Evolutionary conservation across 164 flowering plant genomes (phyloP).

Genomic region (Annona cherimola): DNA sequence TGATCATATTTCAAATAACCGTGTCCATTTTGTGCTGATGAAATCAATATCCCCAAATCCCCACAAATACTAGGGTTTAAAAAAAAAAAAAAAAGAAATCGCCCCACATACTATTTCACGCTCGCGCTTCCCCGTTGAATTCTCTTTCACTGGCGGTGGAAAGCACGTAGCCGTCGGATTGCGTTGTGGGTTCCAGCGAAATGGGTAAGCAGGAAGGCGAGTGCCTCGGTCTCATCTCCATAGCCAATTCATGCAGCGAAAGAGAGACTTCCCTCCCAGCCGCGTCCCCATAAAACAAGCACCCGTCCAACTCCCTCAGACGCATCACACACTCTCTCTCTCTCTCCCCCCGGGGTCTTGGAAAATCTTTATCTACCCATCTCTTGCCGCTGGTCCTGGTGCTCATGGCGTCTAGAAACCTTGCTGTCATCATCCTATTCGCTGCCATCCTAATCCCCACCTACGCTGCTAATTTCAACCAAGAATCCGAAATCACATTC

Average conservation of each 20-base stretch:
- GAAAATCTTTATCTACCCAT: no score
- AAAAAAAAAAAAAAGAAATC: no score
- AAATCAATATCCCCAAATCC: no score
- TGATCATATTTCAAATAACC: no score
- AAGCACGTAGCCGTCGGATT: no score
- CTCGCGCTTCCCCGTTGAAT: no score
- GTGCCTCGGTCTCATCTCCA: not conserved
- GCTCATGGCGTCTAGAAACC: not conserved
- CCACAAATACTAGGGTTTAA: no score
- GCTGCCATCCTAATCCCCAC: conserved; percentile 2
- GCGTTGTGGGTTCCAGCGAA: not conserved
- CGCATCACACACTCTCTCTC: not conserved
- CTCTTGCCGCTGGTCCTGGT: not conserved
- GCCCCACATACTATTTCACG: no score
- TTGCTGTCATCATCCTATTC: not conserved
- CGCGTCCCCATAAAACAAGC: not conserved
- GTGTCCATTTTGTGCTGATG: no score
- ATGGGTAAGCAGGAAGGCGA: not conserved
- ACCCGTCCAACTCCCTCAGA: not conserved
- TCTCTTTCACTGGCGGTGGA: no score
- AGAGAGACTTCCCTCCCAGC: not conserved
- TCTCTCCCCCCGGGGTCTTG: not conserved
- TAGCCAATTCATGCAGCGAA: not conserved
- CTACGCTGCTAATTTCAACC: conserved; percentile 13
- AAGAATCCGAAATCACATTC: conserved; percentile 19